A percentile compares a stretch with the other conserved stretches of the same genome.
phyloP scores from a whole-genome alignment of 1,284 basidiomycete genomes.

The Ceratobasidium sp. region DNA sequence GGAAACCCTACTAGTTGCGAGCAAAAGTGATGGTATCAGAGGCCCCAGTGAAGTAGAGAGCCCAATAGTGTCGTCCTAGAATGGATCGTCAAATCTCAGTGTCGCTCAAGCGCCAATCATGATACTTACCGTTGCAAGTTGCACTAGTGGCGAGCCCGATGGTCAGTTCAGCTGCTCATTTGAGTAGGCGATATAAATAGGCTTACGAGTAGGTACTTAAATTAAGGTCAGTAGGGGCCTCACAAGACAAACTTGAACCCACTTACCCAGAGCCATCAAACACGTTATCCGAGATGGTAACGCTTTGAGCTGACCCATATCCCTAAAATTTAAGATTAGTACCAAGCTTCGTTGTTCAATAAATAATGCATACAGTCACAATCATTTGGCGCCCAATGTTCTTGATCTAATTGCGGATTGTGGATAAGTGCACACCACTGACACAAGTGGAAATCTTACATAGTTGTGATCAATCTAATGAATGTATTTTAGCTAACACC shows the following conservation, averaged over 20 bases:
- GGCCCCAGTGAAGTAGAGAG: slow-evolving; percentile 32
- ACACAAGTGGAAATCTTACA: neutral
- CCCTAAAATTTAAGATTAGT: neutral
- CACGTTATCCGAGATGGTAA: slow-evolving; percentile 35
- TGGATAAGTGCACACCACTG: neutral
- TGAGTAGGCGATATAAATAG: neutral
- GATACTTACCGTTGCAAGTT: slow-evolving; percentile 21
- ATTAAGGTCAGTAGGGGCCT: too few relatives aligned
- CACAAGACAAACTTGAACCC: too few relatives aligned
- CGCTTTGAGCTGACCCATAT: slow-evolving; percentile 19
- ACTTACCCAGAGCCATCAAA: slow-evolving; percentile 36
- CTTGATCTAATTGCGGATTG: slow-evolving; percentile 38
- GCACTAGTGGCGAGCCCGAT: neutral
- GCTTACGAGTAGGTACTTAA: slow-evolving; percentile 38
- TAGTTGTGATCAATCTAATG: slow-evolving; percentile 44
- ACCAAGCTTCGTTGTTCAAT: neutral
- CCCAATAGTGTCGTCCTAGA: slow-evolving; percentile 31
- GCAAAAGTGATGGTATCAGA: slow-evolving; percentile 34
- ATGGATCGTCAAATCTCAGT: neutral
- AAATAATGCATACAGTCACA: slow-evolving; percentile 42
- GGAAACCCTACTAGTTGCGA: slow-evolving; percentile 31
- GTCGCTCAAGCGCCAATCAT: neutral
- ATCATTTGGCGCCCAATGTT: slow-evolving; percentile 48
- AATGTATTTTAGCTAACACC: neutral
- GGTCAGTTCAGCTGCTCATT: neutral